Conservation (phyloP, 805 yeast genomes). For the Yarrowia sp. region DNA sequence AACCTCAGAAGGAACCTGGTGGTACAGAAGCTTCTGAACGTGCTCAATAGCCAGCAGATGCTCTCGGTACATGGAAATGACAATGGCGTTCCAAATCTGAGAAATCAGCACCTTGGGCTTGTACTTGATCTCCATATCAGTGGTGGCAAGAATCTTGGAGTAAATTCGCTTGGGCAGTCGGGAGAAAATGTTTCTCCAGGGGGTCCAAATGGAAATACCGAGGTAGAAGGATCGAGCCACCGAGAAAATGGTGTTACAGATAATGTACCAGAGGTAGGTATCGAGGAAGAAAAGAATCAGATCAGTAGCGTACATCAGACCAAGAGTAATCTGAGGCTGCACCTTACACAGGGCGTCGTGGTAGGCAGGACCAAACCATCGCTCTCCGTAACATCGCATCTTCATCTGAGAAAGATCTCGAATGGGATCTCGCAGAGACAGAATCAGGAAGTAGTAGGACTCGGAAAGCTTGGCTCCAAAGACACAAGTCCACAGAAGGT, state of each 20-base stretch:
- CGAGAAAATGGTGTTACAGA: constrained; percentile 91
- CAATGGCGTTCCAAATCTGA: constrained; percentile 99
- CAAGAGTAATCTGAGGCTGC: constrained; percentile 86
- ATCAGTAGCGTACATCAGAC: constrained; percentile 90
- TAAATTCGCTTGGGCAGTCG: constrained; percentile 98
- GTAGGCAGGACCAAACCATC: constrained; percentile 61
- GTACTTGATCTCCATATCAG: constrained; percentile 98
- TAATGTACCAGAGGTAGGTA: constrained; percentile 98
- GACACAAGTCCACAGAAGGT: constrained; percentile 83
- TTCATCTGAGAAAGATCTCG: constrained; percentile 78
- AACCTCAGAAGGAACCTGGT: constrained; percentile 96
- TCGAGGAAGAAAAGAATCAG: constrained; percentile 95
- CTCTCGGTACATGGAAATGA: constrained; percentile 99
- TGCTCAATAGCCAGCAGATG: constrained; percentile 97
- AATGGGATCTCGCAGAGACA: constrained; percentile 91
- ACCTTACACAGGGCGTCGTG: constrained; percentile 63
- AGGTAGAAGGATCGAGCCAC: constrained; percentile 97
- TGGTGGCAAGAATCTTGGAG: constrained; percentile 95
- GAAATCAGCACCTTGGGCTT: constrained; percentile 97
- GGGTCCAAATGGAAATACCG: constrained; percentile 98
- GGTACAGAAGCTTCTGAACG: constrained; percentile 94
- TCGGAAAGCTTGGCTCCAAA: constrained; percentile 86
- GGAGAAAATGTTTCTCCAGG: constrained; percentile 98
- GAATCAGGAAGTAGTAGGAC: constrained; percentile 87
- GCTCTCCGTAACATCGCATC: constrained; percentile 96